Base-by-base conservation (phyloP, 306 rosid species). In the Vigna radiata region DNA sequence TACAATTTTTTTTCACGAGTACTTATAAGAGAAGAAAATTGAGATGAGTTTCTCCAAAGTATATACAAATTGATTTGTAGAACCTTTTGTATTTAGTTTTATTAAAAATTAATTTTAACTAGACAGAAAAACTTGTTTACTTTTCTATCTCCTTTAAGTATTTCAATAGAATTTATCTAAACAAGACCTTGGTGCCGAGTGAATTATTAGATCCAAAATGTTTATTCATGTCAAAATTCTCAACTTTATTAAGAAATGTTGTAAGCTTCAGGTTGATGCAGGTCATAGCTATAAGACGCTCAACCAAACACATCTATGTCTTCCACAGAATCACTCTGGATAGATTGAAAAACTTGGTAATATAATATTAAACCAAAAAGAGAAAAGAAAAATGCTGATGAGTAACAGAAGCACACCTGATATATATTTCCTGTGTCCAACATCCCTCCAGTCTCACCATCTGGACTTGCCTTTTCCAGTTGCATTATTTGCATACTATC, bases 341-440 rank as follows among this genome's bases (percentile, higher is more conserved):
- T 54, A 52, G 50, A 68, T 31, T 55, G 6, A 47, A 31, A 68
- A 31, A 5, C 9, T 23, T 23, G 1, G 11, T 17, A 48, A 12
- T n/a, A 48, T 10, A 73, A 44, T 37, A 19, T 16, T 68, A 18
- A 16, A 55, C 49, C 16, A 54, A 67, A 58, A 53, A 58, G 52
- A 68, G 18, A 56, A 39, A 37, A 58, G 48, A 27, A 31, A 72
- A 31, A 19, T 49, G 62, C 46, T 39, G 56, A 81, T 76, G 36
- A 72, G 62, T 80, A 58, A 9, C 43, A 8, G 18, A 76, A 31
- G 1, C 58, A 65, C 74, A 91, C 98, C 90, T 89, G 88, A 53
- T 65, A 61, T 23, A 68, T 78, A 29, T 76, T 86, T 68, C 64
- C 65, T 18, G 76, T 81, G 43, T 84, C 82, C 43, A 82, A 33